Percentiles rank a stretch among this genome's conserved stretches.
These are phyloP conservation scores for Trichoderma breve DNA, from an alignment of 2,329 filamentous ascomycete genomes.

Conservation along the genomic window DNA sequence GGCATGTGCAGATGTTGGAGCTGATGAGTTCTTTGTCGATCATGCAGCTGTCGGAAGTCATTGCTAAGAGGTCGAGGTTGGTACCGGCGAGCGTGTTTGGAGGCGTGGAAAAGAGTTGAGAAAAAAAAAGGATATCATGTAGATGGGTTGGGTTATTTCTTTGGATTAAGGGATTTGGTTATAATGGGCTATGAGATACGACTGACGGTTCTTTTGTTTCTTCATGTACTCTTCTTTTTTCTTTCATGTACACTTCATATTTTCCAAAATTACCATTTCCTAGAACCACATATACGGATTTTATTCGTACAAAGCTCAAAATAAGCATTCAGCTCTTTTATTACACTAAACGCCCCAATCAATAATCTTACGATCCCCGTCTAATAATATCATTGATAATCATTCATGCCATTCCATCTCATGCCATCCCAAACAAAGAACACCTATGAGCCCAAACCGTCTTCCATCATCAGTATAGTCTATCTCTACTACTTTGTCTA, in stretches of 20 bases:
- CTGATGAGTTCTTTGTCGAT: constrained; percentile 20
- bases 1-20: constrained; percentile 18
- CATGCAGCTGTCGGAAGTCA: constrained; percentile 13
- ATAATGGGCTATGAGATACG: background rate
- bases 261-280: background rate
- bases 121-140: background rate
- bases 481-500: constrained; percentile 28
- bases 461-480: constrained; percentile 25
- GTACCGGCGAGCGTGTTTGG: constrained; percentile 13
- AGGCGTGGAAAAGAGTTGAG: background rate
- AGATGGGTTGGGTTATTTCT: background rate
- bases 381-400: background rate
- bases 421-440: background rate
- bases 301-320: background rate
- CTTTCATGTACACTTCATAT: background rate
- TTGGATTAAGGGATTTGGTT: background rate
- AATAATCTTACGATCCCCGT: background rate
- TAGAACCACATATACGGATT: background rate
- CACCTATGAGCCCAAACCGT: background rate
- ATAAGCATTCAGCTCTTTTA: background rate
- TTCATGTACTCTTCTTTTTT: background rate
- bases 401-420: background rate
- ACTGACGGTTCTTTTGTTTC: background rate
- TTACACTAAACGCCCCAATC: constrained; percentile 9
- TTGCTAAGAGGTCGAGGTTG: constrained; percentile 18